These are phyloP conservation scores for Globisporangium cylindrosporum DNA, from an alignment of 352 stramenopile species.

Conservation along the genomic window DNA sequence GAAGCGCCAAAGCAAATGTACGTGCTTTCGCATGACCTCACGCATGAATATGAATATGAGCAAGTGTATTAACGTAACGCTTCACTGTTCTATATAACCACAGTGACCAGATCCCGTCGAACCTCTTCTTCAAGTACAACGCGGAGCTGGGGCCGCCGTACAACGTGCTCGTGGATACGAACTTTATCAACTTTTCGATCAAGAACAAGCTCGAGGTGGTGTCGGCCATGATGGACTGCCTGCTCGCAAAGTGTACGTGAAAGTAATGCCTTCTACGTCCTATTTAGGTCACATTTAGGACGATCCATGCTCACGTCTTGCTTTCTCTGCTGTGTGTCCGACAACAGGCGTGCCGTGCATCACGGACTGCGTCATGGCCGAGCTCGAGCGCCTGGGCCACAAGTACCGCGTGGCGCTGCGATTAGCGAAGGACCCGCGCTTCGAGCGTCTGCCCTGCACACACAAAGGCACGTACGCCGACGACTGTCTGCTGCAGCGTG, in stretches of 20 bases:
- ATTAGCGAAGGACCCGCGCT: slow-evolving; percentile 97
- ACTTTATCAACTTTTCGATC: slow-evolving; percentile 99
- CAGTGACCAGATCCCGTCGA: slow-evolving; percentile 95
- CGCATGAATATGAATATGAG: background rate
- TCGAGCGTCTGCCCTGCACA: slow-evolving; percentile 97
- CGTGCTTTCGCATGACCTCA: background rate
- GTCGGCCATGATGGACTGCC: slow-evolving; percentile 99
- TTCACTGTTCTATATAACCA: background rate
- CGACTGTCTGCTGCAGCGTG: slow-evolving; percentile 94
- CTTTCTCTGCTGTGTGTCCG: background rate
- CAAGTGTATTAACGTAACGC: background rate
- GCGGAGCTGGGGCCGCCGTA: slow-evolving; percentile 97
- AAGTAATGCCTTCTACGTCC: background rate
- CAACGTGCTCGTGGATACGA: slow-evolving; percentile 99
- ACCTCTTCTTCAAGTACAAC: slow-evolving; percentile 99
- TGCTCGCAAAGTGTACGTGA: slow-evolving; percentile 96
- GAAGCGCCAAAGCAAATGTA: slow-evolving; percentile 93
- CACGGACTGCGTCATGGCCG: slow-evolving; percentile 99
- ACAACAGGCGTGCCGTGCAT: slow-evolving; percentile 91
- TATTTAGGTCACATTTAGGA: background rate
- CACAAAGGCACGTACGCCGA: slow-evolving; percentile 99
- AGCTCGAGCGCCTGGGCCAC: slow-evolving; percentile 98
- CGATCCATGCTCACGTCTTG: background rate
- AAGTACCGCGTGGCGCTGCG: slow-evolving; percentile 92
- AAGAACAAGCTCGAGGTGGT: slow-evolving; percentile 99